These are phyloP conservation scores for Meira nashicola DNA, from an alignment of 1,284 basidiomycete species.

Conservation along the genomic window DNA sequence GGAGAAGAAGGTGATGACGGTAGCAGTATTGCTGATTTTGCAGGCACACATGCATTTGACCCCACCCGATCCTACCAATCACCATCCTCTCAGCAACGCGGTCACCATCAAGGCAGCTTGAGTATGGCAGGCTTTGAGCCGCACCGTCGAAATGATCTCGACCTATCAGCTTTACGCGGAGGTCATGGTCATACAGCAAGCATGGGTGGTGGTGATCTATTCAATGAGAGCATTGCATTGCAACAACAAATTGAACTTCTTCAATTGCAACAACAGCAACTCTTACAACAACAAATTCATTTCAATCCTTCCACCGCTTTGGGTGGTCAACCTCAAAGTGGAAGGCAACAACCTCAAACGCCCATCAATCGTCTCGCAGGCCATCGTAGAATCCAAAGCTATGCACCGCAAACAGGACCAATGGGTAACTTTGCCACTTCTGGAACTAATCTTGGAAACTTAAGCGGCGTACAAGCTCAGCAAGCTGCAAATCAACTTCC, in stretches of 20 bases:
- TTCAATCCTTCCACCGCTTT: conserved; percentile 25
- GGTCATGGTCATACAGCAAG: conserved; percentile 56
- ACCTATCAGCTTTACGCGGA: conserved; percentile 19
- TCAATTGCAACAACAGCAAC: conserved; percentile 54
- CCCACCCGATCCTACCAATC: conserved; percentile 23
- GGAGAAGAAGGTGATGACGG: conserved; percentile 36
- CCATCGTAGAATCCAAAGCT: conserved; percentile 84
- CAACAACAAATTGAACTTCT: conserved; percentile 56
- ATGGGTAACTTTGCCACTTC: conserved; percentile 57
- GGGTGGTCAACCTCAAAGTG: conserved; percentile 16
- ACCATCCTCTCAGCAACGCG: background rate
- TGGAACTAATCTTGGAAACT: conserved; percentile 22
- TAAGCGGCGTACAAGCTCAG: conserved; percentile 15
- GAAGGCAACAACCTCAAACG: conserved; percentile 4
- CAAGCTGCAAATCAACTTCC: conserved; percentile 21
- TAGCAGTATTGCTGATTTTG: conserved; percentile 33
- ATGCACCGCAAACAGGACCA: conserved; percentile 62
- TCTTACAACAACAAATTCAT: conserved; percentile 53
- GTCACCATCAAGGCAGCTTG: conserved; percentile 14
- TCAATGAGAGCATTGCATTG: conserved; percentile 54
- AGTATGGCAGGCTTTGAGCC: conserved; percentile 16
- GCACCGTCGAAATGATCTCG: conserved; percentile 39
- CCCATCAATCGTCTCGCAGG: conserved; percentile 17
- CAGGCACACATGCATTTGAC: conserved; percentile 34
- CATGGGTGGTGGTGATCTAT: conserved; percentile 74